Evolutionary conservation across 192 early-diverging fungal genomes (phyloP).

Genomic region (Jimgerdemannia flammicorona): DNA sequence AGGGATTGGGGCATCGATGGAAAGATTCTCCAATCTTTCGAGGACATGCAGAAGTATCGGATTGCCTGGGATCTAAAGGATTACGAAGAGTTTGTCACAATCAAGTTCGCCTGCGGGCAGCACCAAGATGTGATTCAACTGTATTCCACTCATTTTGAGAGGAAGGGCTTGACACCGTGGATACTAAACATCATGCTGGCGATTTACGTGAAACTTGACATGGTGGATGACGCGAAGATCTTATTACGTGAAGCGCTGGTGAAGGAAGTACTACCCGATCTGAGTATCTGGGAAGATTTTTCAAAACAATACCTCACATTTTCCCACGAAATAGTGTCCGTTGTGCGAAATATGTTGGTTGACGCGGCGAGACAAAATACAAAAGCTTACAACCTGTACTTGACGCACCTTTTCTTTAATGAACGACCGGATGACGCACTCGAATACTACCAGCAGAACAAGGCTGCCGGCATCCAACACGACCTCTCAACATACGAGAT

Average conservation of each 20-base stretch:
- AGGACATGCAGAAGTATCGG: conserved; percentile 17
- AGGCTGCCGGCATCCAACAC: not conserved
- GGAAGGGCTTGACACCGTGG: conserved; percentile 11
- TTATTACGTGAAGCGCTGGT: conserved; percentile 10
- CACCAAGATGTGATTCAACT: not conserved
- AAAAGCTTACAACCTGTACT: conserved; percentile 13
- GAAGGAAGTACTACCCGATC: conserved; percentile 12
- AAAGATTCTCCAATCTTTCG: conserved; percentile 12
- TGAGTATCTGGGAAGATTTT: conserved; percentile 17
- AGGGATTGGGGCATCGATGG: conserved; percentile 24
- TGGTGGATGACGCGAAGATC: conserved; percentile 10
- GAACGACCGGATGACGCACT: conserved; percentile 1
- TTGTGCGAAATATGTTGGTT: conserved; percentile 1
- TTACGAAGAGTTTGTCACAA: conserved; percentile 30
- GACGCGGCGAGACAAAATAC: conserved; percentile 2
- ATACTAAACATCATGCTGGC: conserved; percentile 26
- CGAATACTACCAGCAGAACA: not conserved
- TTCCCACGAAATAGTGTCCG: conserved; percentile 5
- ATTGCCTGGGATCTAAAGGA: conserved; percentile 17
- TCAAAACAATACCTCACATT: conserved; percentile 19
- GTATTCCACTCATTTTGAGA: conserved; percentile 16
- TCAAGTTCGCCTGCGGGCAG: not conserved
- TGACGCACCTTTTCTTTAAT: conserved; percentile 18
- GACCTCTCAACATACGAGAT: conserved; percentile 18
- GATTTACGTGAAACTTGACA: conserved; percentile 14